Evolutionary conservation across 345 rosid genomes (phyloP), one percentile per base, ranked within the genome.

Genomic region (Arabis hirsuta): DNA sequence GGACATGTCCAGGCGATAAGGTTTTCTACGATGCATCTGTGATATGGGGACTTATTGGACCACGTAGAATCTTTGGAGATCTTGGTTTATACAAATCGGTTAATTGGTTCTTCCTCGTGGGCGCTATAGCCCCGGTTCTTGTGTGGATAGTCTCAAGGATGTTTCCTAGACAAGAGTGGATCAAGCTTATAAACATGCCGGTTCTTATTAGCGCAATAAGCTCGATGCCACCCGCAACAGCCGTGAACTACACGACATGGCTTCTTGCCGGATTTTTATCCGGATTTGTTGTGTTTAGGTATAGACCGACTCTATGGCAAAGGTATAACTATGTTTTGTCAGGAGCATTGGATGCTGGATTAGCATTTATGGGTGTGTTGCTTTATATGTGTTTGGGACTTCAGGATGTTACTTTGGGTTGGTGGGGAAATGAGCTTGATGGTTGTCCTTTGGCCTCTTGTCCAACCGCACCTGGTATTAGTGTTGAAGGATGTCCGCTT

Each of bases 341-440:
- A 0, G 99, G 99, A n/a, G 73, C 96, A 36, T 66, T 95, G 39
- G 97, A 95, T 77, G 97, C 97, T 27, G 97, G 99, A 11, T 82
- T 95, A 55, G 99, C 99, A 8, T 95, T 90, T 73, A 91, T 95
- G 99, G 99, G 94, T 5, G 97, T 95, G 74, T 70, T 95, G 13
- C 55, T 95, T 11, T 95, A 91, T 70, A 54, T 95, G 51, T 88
- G 96, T 72, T 77, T 95, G 89, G 99, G 96, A 16, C 64, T 91
- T 65, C 87, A 91, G 78, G 77, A 84, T 71, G 20, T 95, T 39
- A 83, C 79, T 74, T 31, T 91, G 51, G 80, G 82, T 71, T 95
- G 99, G 99, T 91, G 96, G 99, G 96, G 99, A 14, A 95, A 91
- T 82, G 91, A 95, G 53, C 90, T 91, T 62, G 99, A 95, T 79